Evolutionary conservation across 345 rosid species (phyloP), one percentile per base, ranked within the genome.

Genomic region (Citrus mangshanensis): DNA sequence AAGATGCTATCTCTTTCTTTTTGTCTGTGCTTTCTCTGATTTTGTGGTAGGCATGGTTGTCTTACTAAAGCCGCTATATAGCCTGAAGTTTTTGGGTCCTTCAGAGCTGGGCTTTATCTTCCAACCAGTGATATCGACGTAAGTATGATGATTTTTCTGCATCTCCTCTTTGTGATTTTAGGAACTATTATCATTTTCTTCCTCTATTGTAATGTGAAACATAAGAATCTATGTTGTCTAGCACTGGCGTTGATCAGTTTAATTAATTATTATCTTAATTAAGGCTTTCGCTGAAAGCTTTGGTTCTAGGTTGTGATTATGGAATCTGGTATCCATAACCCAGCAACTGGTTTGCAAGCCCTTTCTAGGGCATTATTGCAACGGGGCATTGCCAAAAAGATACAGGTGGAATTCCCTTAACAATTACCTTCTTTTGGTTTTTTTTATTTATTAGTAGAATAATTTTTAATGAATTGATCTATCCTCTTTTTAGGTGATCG

Each of bases 281-380:
- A 7, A 68, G 24, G 9, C 64, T 78, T 75, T 77, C 34, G 60
- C 19, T 79, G 25, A 42, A 22, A 71, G 35, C 28, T 60, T 24
- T 69, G 54, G 27, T 32, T 37, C n/a, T 78, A 95, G 99, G 94
- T 93, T 78, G 99, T 93, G 78, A 90, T 93, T 85, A 71, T 95
- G 69, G 90, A 77, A 56, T 95, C 98, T 51, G 97, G 93, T 81
- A 86, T 92, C 59, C 84, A 82, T 74, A 87, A 82, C 61, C 93
- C 99, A n/a, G 91, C 89, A 73, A 75, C 82, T 38, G 99, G 99
- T 74, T 84, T 93, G 76, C 84, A 87, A 10, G 99, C 96, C 78
- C 91, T 95, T 71, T 86, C 97, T 24, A 92, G 87, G 83, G 97
- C 98, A 75, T 88, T 95, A 83, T 85, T 95, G 28, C 94, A 91